Evolutionary conservation across 306 rosid species (phyloP).

Genomic region (barrel medic (Medicago truncatula)): MtrunA17r5.0-ANR NC_053045.1:47126501-47127000

Average conservation of each 20-base stretch:
- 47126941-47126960: too few relatives aligned
- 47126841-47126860: neutral
- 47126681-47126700: too few relatives aligned
- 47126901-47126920: too few relatives aligned
- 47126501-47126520: neutral
- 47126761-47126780: neutral
- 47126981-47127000: too few relatives aligned
- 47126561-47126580: neutral
- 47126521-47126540: neutral
- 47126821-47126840: neutral
- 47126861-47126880: neutral
- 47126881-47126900: too few relatives aligned
- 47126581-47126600: too few relatives aligned
- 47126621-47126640: too few relatives aligned
- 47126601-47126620: too few relatives aligned
- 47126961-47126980: too few relatives aligned
- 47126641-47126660: too few relatives aligned
- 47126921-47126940: too few relatives aligned
- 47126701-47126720: neutral
- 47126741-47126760: neutral
- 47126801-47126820: neutral
- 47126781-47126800: neutral
- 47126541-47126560: neutral
- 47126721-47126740: neutral
- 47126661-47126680: too few relatives aligned